Base-by-base conservation (phyloP, 2,329 filamentous ascomycete genomes). In the Rutstroemia sydowiana region DNA sequence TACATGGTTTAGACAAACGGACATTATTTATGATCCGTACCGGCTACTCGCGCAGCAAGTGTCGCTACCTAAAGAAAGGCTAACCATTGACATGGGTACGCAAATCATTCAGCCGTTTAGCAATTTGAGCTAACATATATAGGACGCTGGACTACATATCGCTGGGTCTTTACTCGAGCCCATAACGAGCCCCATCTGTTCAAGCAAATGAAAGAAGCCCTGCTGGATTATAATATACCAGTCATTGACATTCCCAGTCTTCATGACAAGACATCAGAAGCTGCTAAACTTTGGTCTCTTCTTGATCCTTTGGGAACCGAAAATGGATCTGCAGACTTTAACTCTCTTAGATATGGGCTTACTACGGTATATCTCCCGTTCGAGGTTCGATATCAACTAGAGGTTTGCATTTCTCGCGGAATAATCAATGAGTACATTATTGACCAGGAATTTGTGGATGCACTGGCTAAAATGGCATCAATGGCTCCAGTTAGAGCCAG, bases 321-420 rank as follows among this genome's bases (percentile, higher is more conserved):
- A 10, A 31, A 43, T 28, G 52, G 58, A 32, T 54, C 53, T 21
- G 34, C 53, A 13, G 56, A 59, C 48, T 14, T 64, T 28, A 48
- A 44, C n/a, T 58, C 32, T 53, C 60, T 51, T 47, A 57, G 20
- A 53, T 43, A 46, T 20, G 47, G 45, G 6, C 48, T 47, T 71
- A 21, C 68, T 69, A 26, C 57, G 55, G 67, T 28, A 58, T 69
- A 50, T 21, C 72, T 92, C 3, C 71, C 79, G 0, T 96, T 90
- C 55, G 71, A 81, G 1, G 79, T 95, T 1, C 79, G 88, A 14
- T 98, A 97, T 64, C 90, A 95, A 65, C 77, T 98, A 0, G 92
- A 98, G 66, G 91, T 89, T 0, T 97, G 92, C 65, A 76, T 97
- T n/a, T 95, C 91, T 0, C 80, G 85, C 26, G 82, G 84, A 0